These are phyloP conservation scores for Beauveria bassiana DNA, from an alignment of 2,329 filamentous ascomycete species.

Conservation along the genomic window DNA sequence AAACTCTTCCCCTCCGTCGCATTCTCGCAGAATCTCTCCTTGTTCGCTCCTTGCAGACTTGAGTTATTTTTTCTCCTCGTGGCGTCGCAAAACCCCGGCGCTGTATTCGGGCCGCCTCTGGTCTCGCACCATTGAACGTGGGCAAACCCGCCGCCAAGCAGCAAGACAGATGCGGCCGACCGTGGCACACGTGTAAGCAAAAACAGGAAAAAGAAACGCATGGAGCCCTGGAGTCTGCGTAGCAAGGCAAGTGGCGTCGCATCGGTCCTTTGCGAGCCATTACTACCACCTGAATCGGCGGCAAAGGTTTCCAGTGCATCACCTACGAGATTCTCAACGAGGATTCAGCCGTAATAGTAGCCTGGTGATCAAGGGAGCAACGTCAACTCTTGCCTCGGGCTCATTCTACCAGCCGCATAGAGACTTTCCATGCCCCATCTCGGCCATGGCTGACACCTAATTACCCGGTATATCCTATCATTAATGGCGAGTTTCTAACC, in stretches of 20 bases:
- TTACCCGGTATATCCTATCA: background rate
- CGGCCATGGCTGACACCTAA: background rate
- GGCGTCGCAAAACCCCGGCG: background rate
- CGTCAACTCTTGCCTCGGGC: background rate
- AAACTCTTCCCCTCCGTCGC: background rate
- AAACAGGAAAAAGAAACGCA: background rate
- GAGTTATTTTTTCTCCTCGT: background rate
- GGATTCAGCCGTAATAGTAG: background rate
- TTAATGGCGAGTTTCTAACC: too few relatives aligned
- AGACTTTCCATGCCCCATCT: background rate
- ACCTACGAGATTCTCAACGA: background rate
- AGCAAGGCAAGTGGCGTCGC: too few relatives aligned
- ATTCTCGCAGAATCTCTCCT: background rate
- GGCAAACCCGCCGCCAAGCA: background rate
- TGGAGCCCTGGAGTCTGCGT: too few relatives aligned
- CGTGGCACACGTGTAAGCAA: background rate
- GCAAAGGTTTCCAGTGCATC: background rate
- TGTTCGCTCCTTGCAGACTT: background rate
- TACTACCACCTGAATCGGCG: background rate
- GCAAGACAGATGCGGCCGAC: background rate
- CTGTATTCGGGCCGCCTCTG: background rate
- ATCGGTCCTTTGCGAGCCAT: background rate
- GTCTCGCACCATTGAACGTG: background rate
- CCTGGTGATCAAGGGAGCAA: background rate
- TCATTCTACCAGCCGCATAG: background rate